phyloP scores from a whole-genome alignment of 2,329 filamentous ascomycete genomes.

The Colletotrichum incanum region DNA sequence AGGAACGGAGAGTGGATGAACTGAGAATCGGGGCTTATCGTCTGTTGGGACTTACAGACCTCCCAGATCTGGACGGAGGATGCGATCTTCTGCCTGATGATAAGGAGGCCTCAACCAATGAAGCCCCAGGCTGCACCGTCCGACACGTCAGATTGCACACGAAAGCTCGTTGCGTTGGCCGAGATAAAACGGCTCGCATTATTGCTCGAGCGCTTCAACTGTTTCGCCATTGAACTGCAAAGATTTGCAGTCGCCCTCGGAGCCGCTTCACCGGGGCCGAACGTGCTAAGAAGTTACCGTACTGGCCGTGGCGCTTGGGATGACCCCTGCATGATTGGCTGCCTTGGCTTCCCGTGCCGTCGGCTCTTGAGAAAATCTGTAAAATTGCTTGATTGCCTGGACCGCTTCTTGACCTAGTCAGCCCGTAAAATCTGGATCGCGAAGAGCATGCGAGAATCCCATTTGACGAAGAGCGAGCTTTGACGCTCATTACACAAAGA shows the following conservation, averaged over 20 bases:
- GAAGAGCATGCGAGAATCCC: constrained; percentile 7
- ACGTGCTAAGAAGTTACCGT: background rate
- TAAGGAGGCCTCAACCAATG: background rate
- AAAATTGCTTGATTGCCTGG: constrained; percentile 22
- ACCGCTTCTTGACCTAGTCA: constrained; percentile 23
- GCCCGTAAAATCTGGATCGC: constrained; percentile 29
- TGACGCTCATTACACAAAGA: background rate
- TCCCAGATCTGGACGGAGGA: constrained; percentile 24
- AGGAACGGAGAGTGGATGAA: background rate
- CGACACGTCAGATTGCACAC: background rate
- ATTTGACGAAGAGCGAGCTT: constrained; percentile 20
- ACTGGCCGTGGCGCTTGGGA: constrained; percentile 3
- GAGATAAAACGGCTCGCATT: background rate
- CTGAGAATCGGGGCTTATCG: constrained; percentile 23
- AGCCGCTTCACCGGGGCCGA: constrained; percentile 31
- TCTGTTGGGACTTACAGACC: constrained; percentile 25
- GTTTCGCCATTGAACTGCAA: background rate
- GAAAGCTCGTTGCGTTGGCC: background rate
- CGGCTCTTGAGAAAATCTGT: constrained; percentile 35
- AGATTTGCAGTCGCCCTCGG: constrained; percentile 9
- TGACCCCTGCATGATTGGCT: constrained; percentile 24
- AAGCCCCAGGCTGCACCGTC: background rate
- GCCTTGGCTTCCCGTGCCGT: constrained; percentile 35
- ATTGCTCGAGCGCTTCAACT: background rate
- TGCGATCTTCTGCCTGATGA: background rate